Evolutionary conservation across 2,329 filamentous ascomycete species (phyloP), one percentile per base, ranked within the genome.

Genomic region (Stemphylium beticola): DNA sequence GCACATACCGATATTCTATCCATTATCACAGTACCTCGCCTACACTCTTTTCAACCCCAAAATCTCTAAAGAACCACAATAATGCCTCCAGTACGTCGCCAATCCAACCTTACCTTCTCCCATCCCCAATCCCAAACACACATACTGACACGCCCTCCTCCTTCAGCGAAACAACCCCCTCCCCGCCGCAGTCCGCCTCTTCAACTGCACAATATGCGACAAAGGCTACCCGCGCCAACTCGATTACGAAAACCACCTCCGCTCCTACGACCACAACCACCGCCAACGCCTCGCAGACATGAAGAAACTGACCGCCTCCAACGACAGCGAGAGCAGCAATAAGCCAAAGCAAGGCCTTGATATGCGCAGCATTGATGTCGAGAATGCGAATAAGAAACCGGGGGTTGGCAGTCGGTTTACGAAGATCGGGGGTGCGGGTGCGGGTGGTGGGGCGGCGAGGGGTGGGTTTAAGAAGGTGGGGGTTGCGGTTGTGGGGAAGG

Each of bases 211-310:
- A 36, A 85, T 98, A 49, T 98, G 95, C 80, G 64, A 89, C 61
- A 98, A 98, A 78, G 93, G 93, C 67, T 99, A 98, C 78, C 87
- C 88, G 1, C 92, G 95, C 51, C 93, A 96, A 83, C 93, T 96
- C 72, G 93, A 98, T 74, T 97, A 96, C 75, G 93, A 98, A 76
- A 89, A 93, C 7, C 95, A 99, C 75, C 90, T 97, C 52, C 87
- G 87, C 60, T 95, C 90, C 68, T 98, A 98, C 76, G 95, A 98
- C 73, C 95, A 99, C 77, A 90, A 91, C 66, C 95, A 99, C 77
- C 64, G 63, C 39, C 65, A 78, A 73, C 89, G 91, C 44, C 84
- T 93, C 54, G 91, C 91, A 76, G 90, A 95, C 68, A 92, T 93
- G 90, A 92, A 92, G 77, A 87, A 90, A 57, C 52, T 72, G n/a